phyloP scores from a whole-genome alignment of 129 eudicot species.

The Sambucus nigra region DNA sequence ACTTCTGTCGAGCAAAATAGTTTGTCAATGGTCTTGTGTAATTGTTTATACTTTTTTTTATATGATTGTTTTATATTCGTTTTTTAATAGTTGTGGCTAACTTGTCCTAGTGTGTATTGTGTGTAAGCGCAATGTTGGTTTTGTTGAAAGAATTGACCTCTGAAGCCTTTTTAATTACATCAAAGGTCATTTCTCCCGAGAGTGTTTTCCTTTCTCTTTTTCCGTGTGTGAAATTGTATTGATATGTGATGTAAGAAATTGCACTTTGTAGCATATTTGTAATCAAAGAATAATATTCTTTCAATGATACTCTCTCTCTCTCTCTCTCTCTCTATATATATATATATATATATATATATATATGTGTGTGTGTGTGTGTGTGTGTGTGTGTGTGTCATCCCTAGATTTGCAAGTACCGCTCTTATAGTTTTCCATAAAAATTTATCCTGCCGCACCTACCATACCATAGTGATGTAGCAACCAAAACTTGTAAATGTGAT shows the following conservation, averaged over 20 bases:
- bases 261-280: not conserved
- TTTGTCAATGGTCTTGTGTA: slow-evolving; percentile 4
- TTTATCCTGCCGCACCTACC: no score
- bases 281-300: slow-evolving; percentile 1
- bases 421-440: no score
- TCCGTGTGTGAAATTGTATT: not conserved
- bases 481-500: no score
- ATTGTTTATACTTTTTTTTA: not conserved
- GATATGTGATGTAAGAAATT: not conserved
- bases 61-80: no score
- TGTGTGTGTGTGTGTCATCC: no score
- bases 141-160: slow-evolving; percentile 4
- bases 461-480: no score
- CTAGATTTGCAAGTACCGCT: no score
- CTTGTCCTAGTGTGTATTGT: slow-evolving; percentile 12
- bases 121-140: slow-evolving; percentile 25
- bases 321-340: not conserved
- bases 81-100: slow-evolving; percentile 4
- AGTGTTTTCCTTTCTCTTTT: no score
- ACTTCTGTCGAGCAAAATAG: slow-evolving; percentile 4
- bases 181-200: not conserved
- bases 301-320: not conserved
- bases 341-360: no score
- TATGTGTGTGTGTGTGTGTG: no score
- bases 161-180: slow-evolving; percentile 2